phyloP scores from a whole-genome alignment of 2,329 filamentous ascomycete genomes.

The Davidsoniella virescens region DNA sequence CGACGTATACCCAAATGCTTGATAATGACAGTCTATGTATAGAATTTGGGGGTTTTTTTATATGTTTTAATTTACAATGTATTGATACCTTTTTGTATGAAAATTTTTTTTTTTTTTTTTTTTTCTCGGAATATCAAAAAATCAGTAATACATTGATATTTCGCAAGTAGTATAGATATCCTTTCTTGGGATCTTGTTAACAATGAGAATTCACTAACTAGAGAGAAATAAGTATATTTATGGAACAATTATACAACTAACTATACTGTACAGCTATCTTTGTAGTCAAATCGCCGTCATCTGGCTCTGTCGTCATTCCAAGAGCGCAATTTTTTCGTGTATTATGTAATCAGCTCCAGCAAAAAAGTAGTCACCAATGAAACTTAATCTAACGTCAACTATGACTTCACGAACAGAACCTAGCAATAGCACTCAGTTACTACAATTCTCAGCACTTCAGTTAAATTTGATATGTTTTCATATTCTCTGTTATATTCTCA shows the following conservation, averaged over 20 bases:
- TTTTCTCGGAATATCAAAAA: background rate
- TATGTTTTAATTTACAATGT: background rate
- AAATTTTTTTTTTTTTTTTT: too few species aligned
- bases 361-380: too few species aligned
- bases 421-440: background rate
- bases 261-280: background rate
- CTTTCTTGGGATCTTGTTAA: too few species aligned
- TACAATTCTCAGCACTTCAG: background rate
- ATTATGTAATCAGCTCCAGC: too few species aligned
- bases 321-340: too few species aligned
- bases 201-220: too few species aligned
- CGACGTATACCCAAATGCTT: background rate
- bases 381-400: background rate
- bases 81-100: background rate
- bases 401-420: too few species aligned
- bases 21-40: background rate
- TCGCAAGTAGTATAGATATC: background rate
- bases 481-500: too few species aligned
- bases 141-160: background rate
- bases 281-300: too few species aligned
- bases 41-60: background rate
- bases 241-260: too few species aligned
- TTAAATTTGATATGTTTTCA: too few species aligned
- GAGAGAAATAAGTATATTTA: background rate
- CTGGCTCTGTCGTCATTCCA: too few species aligned